Base-by-base conservation (phyloP, 1,284 basidiomycete genomes). In the Trichosporon coremiiforme region DNA sequence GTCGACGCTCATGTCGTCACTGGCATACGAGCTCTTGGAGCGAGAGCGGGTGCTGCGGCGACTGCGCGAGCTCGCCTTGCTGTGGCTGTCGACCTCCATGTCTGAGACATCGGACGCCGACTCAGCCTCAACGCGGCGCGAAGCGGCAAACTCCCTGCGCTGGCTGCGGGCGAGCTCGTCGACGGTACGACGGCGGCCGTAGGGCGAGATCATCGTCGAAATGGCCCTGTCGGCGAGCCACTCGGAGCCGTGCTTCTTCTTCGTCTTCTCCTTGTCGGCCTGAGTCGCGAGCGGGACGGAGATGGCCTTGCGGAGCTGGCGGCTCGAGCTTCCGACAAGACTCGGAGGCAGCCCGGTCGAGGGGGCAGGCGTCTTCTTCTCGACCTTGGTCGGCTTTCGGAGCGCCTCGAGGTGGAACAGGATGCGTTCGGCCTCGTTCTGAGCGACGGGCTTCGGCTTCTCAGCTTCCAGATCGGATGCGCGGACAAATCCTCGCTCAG, bases 141-240 rank as follows among this genome's bases (percentile, higher is more conserved):
- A 65, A 31, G 65, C 50, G 45, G 66, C 64, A 3, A 41, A 41
- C 55, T 71, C 74, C 22, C 69, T 68, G 66, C 76, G 71, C 60
- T 71, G 74, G 63, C 78, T 78, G 50, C 77, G 70, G 3, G 74
- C 74, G 29, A 74, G 74, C 33, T 71, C 64, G 53, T 82, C 78
- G n/a, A 75, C 75, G 45, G 76, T 75, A 50, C 75, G 75, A 29
- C 80, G 73, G 63, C 82, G 75, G 15, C 80, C 81, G 68, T 83
- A 83, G 4, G 82, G 82, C 67, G 79, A 81, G 62, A 83, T 82
- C 76, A 82, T 78, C 9, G 81, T 72, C n/a, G 77, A 79, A n/a
- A 77, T 73, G 22, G 73, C 71, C 29, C 74, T 74, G 64, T 77
- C 76, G 29, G 35, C 67, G 45, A 71, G 62, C 73, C 70, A 72